A percentile compares a stretch with the other conserved stretches of the same genome.
Evolutionary conservation across 176 grass and related monocot species (phyloP).

Genomic region (Aegilops longissima): DNA sequence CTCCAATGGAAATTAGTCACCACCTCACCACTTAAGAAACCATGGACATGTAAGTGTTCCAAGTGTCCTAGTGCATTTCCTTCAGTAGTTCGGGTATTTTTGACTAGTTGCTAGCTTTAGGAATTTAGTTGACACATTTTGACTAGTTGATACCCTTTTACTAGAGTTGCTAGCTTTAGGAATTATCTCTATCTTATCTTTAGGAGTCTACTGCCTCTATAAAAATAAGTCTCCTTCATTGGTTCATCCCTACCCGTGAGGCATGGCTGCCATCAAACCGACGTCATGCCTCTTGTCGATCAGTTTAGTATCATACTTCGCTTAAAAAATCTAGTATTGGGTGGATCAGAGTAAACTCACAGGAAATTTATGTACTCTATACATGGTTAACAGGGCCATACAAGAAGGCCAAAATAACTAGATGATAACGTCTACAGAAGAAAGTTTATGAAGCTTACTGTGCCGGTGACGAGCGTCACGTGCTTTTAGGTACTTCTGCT

Average conservation of each 20-base stretch:
- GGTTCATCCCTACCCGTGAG: neutral
- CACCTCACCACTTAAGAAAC: neutral
- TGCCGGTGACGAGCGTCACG: conserved; percentile 85
- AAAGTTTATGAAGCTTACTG: conserved; percentile 63
- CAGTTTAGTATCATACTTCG: neutral
- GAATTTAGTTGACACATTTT: neutral
- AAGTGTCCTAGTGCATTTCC: neutral
- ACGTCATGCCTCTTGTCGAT: neutral
- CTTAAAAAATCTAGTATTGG: neutral
- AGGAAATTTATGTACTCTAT: neutral
- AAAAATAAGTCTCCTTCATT: neutral
- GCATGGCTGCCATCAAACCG: neutral
- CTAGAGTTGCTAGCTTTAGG: neutral
- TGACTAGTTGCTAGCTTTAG: neutral
- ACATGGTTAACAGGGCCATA: neutral
- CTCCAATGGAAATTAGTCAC: neutral
- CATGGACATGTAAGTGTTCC: neutral
- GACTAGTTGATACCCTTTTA: neutral
- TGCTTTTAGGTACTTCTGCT: conserved; percentile 96
- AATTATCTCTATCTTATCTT: neutral
- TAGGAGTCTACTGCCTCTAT: neutral
- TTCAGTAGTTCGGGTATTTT: neutral
- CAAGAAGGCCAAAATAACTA: neutral
- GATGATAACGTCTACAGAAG: neutral
- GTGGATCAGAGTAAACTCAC: neutral